Base-by-base conservation (phyloP, 805 yeast species). In the Komagataella mondaviorum region DNA sequence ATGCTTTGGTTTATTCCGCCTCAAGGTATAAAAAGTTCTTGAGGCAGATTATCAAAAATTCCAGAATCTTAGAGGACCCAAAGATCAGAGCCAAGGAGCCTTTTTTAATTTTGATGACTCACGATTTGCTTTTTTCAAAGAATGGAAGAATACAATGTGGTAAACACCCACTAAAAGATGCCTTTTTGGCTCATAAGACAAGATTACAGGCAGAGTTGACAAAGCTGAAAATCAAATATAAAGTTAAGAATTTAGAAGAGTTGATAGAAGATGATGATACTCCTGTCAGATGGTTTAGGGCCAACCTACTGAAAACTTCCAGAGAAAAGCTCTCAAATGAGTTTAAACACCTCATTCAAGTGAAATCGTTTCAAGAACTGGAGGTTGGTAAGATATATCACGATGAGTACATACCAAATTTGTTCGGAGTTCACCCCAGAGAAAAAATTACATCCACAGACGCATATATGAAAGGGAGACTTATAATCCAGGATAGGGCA, bases 401-500 rank as follows among this genome's bases (percentile, higher is more conserved):
- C 51, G 99, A 93, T 66, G 76, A 71, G 44, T 80, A 71, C 61
- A 80, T 93, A 23, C 87, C 90, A 1, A 71, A 85, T 55, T 70
- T 93, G 16, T 90, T 76, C 64, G 98, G 97, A 6, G 73, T 91
- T 4, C 84, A 84, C 56, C 95, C 96, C 7, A 70, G 74, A 45
- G 91, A 84, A 51, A 77, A 78, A 54, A 66, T 93, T 17, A 81
- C 89, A 20, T 65, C 77, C 2, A 75, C 84, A n/a, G 76, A 76
- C 23, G 77, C 85, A 1, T 93, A 93, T 64, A 70, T 77, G 51
- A 68, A 71, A 10, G 99, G 99, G 0, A 74, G 82, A 51, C 70
- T 91, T 14, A 90, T 93, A 51, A 87, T 93, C 54, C 99, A 93
- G 67, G 99, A 93, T 63, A 72, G 99, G 50, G 96, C 98, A 0